Evolutionary conservation across 2,329 filamentous ascomycete species (phyloP).

Genomic region (Pseudogymnoascus sp.): DNA sequence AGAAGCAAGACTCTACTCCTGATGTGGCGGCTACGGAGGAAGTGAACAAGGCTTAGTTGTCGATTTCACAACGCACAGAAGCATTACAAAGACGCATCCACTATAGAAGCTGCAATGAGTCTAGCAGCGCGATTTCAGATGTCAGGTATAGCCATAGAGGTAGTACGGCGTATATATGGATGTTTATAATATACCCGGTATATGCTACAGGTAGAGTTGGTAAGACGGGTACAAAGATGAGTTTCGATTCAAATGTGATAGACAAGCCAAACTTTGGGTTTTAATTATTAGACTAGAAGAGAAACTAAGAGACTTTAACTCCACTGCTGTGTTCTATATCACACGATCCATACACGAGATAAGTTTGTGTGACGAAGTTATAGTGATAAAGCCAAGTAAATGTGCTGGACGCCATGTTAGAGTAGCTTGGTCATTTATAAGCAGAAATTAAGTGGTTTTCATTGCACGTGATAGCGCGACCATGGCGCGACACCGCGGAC

Average conservation of each 20-base stretch:
- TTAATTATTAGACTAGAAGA: slow-evolving; percentile 1
- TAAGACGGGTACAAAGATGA: neutral
- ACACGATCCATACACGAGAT: neutral
- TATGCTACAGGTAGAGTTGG: neutral
- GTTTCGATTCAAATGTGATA: neutral
- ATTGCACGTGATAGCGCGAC: neutral
- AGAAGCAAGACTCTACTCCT: neutral
- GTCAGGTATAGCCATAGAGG: neutral
- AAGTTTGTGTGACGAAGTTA: neutral
- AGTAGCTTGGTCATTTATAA: neutral
- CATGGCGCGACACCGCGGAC: neutral
- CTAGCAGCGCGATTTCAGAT: neutral
- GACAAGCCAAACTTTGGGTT: neutral
- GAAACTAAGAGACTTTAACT: neutral
- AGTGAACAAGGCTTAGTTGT: neutral
- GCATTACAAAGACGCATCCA: neutral
- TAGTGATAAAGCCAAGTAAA: neutral
- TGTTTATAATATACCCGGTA: slow-evolving; percentile 1
- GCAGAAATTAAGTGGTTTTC: neutral
- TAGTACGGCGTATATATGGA: neutral
- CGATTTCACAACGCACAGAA: neutral
- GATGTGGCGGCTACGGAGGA: neutral
- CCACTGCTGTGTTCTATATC: neutral
- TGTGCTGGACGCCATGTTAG: neutral
- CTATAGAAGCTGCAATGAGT: neutral